A percentile compares a stretch with the other conserved stretches of the same genome.
Evolutionary conservation across 179 eudicot genomes (phyloP).

Genomic region (Spergularia azorica): DNA sequence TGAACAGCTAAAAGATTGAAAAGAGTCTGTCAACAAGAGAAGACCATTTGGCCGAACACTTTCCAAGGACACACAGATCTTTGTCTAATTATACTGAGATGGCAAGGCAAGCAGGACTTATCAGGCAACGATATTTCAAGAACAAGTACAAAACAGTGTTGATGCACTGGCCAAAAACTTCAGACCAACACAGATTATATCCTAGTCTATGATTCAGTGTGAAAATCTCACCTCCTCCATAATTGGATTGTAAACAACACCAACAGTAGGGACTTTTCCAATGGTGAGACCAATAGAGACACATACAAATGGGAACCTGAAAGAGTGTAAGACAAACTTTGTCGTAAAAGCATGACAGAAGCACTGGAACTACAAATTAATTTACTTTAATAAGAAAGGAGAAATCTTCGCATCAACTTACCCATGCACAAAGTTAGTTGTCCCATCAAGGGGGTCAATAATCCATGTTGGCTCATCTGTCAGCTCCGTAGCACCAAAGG

Average conservation of each 20-base stretch:
- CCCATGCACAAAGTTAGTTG: slow-evolving; percentile 98
- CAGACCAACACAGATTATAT: neutral
- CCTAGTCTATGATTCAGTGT: neutral
- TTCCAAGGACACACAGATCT: too few relatives aligned
- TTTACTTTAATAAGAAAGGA: neutral
- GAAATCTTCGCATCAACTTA: slow-evolving; percentile 20
- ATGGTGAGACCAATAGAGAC: slow-evolving; percentile 96
- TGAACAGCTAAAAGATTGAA: slow-evolving; percentile 38
- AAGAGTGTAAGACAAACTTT: slow-evolving; percentile 18
- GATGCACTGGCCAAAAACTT: neutral
- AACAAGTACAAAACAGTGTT: neutral
- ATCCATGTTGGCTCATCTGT: slow-evolving; percentile 97
- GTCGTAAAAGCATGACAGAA: neutral
- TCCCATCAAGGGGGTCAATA: slow-evolving; percentile 96
- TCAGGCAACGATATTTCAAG: too few relatives aligned
- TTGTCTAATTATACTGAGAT: neutral
- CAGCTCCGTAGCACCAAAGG: slow-evolving; percentile 71
- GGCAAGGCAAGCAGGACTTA: slow-evolving; percentile 9
- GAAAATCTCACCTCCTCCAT: slow-evolving; percentile 72
- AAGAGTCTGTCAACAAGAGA: slow-evolving; percentile 17
- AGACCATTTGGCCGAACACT: neutral
- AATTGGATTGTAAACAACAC: slow-evolving; percentile 95
- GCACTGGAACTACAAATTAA: neutral
- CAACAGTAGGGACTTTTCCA: slow-evolving; percentile 70
- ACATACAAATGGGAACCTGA: slow-evolving; percentile 92